phyloP scores from a whole-genome alignment of 2,329 filamentous ascomycete genomes.

The Ophioceras dolichostomum region DNA sequence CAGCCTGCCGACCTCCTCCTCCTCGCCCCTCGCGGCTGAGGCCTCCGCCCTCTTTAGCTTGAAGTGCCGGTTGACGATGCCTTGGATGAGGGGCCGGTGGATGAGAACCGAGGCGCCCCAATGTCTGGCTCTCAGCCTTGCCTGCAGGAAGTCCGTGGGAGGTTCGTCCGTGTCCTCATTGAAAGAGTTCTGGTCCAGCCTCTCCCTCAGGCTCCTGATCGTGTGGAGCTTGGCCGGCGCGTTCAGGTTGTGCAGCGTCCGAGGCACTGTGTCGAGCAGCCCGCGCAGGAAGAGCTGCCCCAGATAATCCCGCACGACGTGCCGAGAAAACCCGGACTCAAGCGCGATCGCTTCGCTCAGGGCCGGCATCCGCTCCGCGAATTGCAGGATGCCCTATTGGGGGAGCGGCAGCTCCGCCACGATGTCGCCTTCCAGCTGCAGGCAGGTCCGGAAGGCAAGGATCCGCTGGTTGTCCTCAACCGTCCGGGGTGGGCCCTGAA shows the following conservation, averaged over 20 bases:
- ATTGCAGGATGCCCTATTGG: slow-evolving; percentile 46
- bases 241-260: too few relatives aligned
- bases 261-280: slow-evolving; percentile 43
- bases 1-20: too few relatives aligned
- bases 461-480: slow-evolving; percentile 46
- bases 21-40: slow-evolving; percentile 12
- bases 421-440: slow-evolving; percentile 91
- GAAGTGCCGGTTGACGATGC: slow-evolving; percentile 38
- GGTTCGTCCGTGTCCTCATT: not conserved
- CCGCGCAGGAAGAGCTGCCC: slow-evolving; percentile 54
- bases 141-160: slow-evolving; percentile 57
- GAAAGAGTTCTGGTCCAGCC: not conserved
- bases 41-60: slow-evolving; percentile 10
- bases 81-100: slow-evolving; percentile 60
- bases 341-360: slow-evolving; percentile 40
- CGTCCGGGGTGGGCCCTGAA: not conserved
- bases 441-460: slow-evolving; percentile 83
- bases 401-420: slow-evolving; percentile 68
- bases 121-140: slow-evolving; percentile 82
- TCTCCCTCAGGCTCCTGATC: not conserved
- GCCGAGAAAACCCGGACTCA: slow-evolving; percentile 27
- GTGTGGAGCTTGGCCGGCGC: too few relatives aligned
- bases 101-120: slow-evolving; percentile 88
- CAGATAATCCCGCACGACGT: slow-evolving; percentile 46
- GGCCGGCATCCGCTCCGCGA: slow-evolving; percentile 53